A percentile compares a stretch with the other conserved stretches of the same genome.
These are phyloP conservation scores for Hypoxylon sp. DNA, from an alignment of 2,329 filamentous ascomycete species.

Conservation along the genomic window DNA sequence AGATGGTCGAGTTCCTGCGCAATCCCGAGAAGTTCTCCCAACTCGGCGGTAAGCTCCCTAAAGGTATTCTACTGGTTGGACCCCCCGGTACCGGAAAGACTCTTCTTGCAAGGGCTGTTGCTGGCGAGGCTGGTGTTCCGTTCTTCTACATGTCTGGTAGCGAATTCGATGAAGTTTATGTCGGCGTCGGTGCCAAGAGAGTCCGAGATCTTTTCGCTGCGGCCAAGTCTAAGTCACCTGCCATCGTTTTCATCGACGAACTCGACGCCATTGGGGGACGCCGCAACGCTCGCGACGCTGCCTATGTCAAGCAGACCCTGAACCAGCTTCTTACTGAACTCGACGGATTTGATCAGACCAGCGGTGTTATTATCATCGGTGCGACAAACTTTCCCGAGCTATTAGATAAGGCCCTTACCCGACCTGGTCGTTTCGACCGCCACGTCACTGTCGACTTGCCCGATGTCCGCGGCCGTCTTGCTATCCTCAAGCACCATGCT, in stretches of 20 bases:
- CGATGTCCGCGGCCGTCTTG: slow-evolving; percentile 92
- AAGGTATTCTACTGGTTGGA: slow-evolving; percentile 94
- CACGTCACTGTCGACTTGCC: slow-evolving; percentile 91
- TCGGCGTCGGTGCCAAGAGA: slow-evolving; percentile 95
- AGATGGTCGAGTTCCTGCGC: slow-evolving; percentile 95
- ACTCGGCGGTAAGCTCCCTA: slow-evolving; percentile 95
- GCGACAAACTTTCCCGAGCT: slow-evolving; percentile 97
- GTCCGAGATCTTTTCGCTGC: slow-evolving; percentile 92
- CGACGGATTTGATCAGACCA: slow-evolving; percentile 96
- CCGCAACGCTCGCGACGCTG: slow-evolving; percentile 91
- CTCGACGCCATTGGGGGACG: slow-evolving; percentile 95
- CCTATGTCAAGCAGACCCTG: slow-evolving; percentile 96
- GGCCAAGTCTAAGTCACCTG: slow-evolving; percentile 86
- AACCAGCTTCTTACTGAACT: slow-evolving; percentile 98
- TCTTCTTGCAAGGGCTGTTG: slow-evolving; percentile 92
- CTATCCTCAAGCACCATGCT: slow-evolving; percentile 93
- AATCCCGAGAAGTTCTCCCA: slow-evolving; percentile 94
- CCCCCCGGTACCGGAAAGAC: slow-evolving; percentile 99
- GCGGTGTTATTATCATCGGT: slow-evolving; percentile 93
- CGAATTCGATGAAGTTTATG: slow-evolving; percentile 98
- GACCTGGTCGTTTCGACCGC: slow-evolving; percentile 95
- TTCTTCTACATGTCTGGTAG: slow-evolving; percentile 99
- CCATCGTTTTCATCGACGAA: slow-evolving; percentile 97
- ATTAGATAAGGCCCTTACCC: slow-evolving; percentile 93
- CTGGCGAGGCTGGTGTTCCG: slow-evolving; percentile 95